phyloP scores from a whole-genome alignment of 345 rosid species.

The Camelina neglecta region DNA sequence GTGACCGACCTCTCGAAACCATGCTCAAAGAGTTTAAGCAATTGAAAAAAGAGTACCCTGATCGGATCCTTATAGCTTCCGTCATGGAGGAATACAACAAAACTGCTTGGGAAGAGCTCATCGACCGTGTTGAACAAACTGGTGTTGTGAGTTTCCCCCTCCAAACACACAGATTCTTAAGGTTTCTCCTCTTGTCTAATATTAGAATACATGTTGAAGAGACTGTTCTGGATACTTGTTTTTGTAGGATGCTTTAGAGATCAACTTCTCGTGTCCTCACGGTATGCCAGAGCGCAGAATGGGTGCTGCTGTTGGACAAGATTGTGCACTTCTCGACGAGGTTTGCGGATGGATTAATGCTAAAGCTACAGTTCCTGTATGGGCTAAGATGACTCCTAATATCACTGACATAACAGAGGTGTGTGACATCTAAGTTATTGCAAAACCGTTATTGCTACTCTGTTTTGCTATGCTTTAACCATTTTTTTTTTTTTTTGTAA shows the following conservation, averaged over 20 bases:
- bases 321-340: constrained; percentile 81
- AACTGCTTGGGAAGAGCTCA: constrained; percentile 95
- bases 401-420: constrained; percentile 95
- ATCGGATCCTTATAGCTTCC: constrained; percentile 93
- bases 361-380: constrained; percentile 95
- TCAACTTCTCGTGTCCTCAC: constrained; percentile 98
- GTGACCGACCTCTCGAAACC: constrained; percentile 92
- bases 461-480: constrained; percentile 21
- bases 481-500: constrained; percentile 14
- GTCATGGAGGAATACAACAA: constrained; percentile 95
- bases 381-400: constrained; percentile 99
- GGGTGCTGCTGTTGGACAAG: constrained; percentile 99
- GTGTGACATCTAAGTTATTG: constrained; percentile 17
- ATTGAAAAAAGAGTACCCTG: constrained; percentile 83
- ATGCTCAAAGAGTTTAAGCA: constrained; percentile 90
- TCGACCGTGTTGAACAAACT: constrained; percentile 93
- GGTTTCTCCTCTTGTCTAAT: background rate
- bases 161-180: background rate
- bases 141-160: constrained; percentile 70
- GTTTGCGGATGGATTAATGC: constrained; percentile 95
- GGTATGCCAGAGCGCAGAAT: constrained; percentile 99
- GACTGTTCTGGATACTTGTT: constrained; percentile 11
- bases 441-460: constrained; percentile 2
- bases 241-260: constrained; percentile 86
- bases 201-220: background rate